Conservation (phyloP, 305 asterid species). For the Fraxinus paxiana region DNA sequence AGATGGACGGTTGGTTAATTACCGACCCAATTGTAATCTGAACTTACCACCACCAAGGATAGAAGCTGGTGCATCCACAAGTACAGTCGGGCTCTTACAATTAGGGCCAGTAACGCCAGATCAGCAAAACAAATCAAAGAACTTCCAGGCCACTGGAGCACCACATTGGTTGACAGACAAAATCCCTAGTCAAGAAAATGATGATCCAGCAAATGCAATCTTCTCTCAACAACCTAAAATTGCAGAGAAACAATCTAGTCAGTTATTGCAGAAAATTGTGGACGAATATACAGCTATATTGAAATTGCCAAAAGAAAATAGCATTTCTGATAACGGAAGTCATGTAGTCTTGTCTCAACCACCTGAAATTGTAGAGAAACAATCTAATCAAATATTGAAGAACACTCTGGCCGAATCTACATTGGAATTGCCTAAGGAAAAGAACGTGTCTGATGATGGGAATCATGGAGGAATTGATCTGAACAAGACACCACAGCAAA, state of each 20-base stretch:
- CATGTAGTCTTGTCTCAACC: constrained; percentile 25
- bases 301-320: constrained; percentile 26
- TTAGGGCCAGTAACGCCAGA: constrained; percentile 62
- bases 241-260: constrained; percentile 31
- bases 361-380: constrained; percentile 31
- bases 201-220: constrained; percentile 26
- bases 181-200: constrained; percentile 35
- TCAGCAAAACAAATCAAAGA: constrained; percentile 38
- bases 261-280: constrained; percentile 26
- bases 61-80: constrained; percentile 41
- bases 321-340: constrained; percentile 31
- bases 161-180: constrained; percentile 28
- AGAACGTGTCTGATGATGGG: constrained; percentile 29
- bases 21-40: constrained; percentile 35
- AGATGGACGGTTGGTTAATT: constrained; percentile 44
- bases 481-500: constrained; percentile 65
- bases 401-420: constrained; percentile 27
- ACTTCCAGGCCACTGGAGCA: constrained; percentile 34
- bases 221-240: constrained; percentile 30
- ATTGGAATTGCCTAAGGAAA: constrained; percentile 31
- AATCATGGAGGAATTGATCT: constrained; percentile 50
- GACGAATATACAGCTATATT: constrained; percentile 19
- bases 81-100: constrained; percentile 32
- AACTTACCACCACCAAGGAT: constrained; percentile 39
- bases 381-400: constrained; percentile 29